A percentile compares a stretch with the other conserved stretches of the same genome.
Conservation (phyloP, 2,329 filamentous ascomycete species). For the Gaeumannomyces tritici region DNA sequence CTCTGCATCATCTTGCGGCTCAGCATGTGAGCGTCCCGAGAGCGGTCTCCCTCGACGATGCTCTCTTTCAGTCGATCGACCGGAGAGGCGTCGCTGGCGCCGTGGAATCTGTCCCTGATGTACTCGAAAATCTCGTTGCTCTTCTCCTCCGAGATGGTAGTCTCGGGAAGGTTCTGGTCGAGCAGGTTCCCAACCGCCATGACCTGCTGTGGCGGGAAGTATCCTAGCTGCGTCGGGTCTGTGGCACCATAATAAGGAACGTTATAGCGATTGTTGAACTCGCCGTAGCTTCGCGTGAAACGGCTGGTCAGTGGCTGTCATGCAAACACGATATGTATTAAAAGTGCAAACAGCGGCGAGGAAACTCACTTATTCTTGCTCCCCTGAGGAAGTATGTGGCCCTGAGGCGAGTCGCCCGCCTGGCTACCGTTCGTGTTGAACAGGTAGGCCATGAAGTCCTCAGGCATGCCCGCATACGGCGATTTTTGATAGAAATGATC, state of each 20-base stretch:
- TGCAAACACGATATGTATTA: too few relatives aligned
- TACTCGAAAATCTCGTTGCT: slow-evolving; percentile 74
- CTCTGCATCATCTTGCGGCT: slow-evolving; percentile 93
- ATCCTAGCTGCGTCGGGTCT: slow-evolving; percentile 38
- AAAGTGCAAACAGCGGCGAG: not conserved
- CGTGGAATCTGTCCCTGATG: slow-evolving; percentile 73
- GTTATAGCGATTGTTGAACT: slow-evolving; percentile 37
- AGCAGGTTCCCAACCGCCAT: slow-evolving; percentile 86
- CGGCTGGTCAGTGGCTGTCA: too few relatives aligned
- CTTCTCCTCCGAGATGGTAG: slow-evolving; percentile 78
- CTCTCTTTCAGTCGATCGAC: slow-evolving; percentile 66
- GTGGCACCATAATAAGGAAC: slow-evolving; percentile 35
- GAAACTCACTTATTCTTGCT: slow-evolving; percentile 15
- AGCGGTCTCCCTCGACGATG: slow-evolving; percentile 69
- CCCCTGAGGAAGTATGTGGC: slow-evolving; percentile 36
- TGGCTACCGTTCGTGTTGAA: slow-evolving; percentile 53
- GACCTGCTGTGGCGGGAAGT: slow-evolving; percentile 62
- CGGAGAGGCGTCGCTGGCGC: slow-evolving; percentile 59
- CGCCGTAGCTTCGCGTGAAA: slow-evolving; percentile 34
- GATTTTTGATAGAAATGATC: slow-evolving; percentile 74
- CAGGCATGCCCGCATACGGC: slow-evolving; percentile 72
- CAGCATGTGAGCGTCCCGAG: slow-evolving; percentile 54
- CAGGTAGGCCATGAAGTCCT: slow-evolving; percentile 78
- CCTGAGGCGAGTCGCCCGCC: slow-evolving; percentile 43
- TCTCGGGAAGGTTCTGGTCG: slow-evolving; percentile 70